A percentile compares a stretch with the other conserved stretches of the same genome.
Conservation (phyloP, 495 filamentous ascomycete genomes). For the Neurospora sp. region DNA sequence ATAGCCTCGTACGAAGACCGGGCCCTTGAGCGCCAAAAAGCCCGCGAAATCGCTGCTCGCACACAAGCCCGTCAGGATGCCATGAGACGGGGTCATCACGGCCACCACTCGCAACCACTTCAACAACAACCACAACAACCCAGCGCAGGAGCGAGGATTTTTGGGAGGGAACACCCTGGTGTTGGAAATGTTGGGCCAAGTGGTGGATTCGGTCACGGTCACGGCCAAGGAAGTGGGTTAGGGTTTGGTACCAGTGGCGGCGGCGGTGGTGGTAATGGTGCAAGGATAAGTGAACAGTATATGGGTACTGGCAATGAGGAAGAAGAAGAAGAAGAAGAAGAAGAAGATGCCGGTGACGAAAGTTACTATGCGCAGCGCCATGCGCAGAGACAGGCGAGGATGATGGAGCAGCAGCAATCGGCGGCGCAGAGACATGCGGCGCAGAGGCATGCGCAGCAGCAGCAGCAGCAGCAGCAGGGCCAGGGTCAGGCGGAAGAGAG, state of each 20-base stretch:
- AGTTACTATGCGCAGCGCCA: conserved; percentile 11
- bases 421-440: background rate
- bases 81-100: conserved; percentile 4
- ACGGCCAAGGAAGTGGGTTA: background rate
- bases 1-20: conserved; percentile 65
- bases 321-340: conserved; percentile 1
- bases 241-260: background rate
- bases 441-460: background rate
- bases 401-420: background rate
- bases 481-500: background rate
- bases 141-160: background rate
- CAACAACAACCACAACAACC: background rate
- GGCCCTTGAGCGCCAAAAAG: conserved; percentile 20
- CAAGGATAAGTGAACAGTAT: background rate
- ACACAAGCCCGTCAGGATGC: conserved; percentile 5
- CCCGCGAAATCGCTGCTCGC: conserved; percentile 11
- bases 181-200: background rate
- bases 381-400: conserved; percentile 1
- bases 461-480: background rate
- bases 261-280: background rate
- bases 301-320: background rate
- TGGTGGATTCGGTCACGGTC: background rate
- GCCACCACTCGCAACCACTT: conserved; percentile 3
- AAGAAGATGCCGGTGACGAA: conserved; percentile 13
- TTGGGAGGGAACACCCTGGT: background rate